Base-by-base conservation (phyloP, 140 eudicot genomes). In the Oenanthe javanica region DNA sequence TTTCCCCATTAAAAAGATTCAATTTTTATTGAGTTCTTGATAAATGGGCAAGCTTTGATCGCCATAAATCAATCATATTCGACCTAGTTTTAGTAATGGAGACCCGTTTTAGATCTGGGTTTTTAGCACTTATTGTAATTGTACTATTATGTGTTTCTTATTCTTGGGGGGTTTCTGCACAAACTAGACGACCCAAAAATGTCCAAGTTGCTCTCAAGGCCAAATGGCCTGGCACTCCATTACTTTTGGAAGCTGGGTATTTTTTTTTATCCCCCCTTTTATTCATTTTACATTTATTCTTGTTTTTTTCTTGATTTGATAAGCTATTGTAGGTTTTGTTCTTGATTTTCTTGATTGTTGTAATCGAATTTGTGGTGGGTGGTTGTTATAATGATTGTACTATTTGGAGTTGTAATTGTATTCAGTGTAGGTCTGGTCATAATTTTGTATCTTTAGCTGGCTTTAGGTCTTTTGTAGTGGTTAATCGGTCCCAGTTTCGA, bases 201-300 rank as follows among this genome's bases (percentile, higher is more conserved):
- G 97, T 94, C 12, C 98, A 94, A 86, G 97, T 91, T 76, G 97
- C 98, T 66, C 92, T 94, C 72, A 88, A 89, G 55, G 98, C 98
- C 66, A 94, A 94, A 81, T 94, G 98, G 98, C 67, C 96, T 61
- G 97, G 97, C 67, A 92, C 98, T 51, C 87, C 98, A 19, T 52
- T 94, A 12, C 94, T 94, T 73, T 79, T 94, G 45, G 98, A 94
- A 92, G 98, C 98, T 72, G 97, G 98, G 98, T 94, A 87, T 79
- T 88, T 16, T 63, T 63, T 18, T 49, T 12, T 42, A 38, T 31
- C 45, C 23, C 12, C 18, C 63, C 14, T 21, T 43, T 4, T 1
- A 25, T 18, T 13, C 1, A 10, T 6, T 49, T 75, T 18, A 2
- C 38, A 27, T 14, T 6, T 4, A 2, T 75, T 49, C 23, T 25